A percentile compares a stretch with the other conserved stretches of the same genome.
These are phyloP conservation scores for Jatropha curcas DNA, from an alignment of 345 rosid genomes.

Conservation along the genomic window DNA sequence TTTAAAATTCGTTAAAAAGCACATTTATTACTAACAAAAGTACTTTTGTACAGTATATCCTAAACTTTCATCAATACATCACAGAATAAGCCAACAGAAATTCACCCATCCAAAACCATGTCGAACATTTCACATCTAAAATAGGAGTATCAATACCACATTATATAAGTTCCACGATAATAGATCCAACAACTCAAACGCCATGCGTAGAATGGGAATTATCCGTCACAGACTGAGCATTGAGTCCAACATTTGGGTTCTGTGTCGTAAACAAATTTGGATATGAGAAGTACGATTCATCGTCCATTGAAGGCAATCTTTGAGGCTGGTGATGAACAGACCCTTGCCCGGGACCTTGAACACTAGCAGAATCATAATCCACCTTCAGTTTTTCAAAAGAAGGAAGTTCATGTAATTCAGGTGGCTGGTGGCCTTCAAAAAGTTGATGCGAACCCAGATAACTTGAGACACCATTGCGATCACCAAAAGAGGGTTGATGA, in stretches of 20 bases:
- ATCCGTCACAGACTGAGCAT: conserved; percentile 31
- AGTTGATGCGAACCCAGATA: conserved; percentile 4
- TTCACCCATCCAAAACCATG: background rate
- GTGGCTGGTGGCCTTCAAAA: conserved; percentile 18
- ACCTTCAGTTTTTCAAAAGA: conserved; percentile 36
- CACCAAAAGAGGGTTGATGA: conserved; percentile 41
- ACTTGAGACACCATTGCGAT: conserved; percentile 6
- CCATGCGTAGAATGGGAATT: conserved; percentile 33
- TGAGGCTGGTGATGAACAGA: conserved; percentile 53
- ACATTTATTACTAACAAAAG: background rate
- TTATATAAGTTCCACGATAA: background rate
- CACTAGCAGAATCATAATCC: conserved; percentile 33
- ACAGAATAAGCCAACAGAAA: background rate
- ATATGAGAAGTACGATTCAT: conserved; percentile 74
- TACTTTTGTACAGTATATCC: conserved; percentile 1
- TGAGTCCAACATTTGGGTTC: conserved; percentile 35
- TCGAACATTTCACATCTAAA: conserved; percentile 15
- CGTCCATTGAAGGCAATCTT: conserved; percentile 70
- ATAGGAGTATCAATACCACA: conserved; percentile 2
- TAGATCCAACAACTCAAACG: conserved; percentile 12
- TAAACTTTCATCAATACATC: conserved; percentile 1
- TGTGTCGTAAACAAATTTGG: conserved; percentile 68
- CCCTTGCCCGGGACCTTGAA: conserved; percentile 24
- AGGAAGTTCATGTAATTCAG: conserved; percentile 32
- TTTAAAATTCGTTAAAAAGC: no score